Base-by-base conservation (phyloP, 768 basidiomycete genomes). In the Rossbeevera mucosa region DNA sequence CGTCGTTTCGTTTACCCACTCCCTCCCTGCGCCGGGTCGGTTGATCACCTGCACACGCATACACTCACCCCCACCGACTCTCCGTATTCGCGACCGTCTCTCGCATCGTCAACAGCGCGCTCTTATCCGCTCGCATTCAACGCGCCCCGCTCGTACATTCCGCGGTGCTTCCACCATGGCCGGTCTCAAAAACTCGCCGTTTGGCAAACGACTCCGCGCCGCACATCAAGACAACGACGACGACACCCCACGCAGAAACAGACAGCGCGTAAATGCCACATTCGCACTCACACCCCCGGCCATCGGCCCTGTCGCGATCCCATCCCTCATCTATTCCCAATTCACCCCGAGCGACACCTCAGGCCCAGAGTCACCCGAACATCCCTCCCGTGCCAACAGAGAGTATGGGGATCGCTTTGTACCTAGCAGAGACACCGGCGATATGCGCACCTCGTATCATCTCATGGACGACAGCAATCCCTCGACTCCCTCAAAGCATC, bases 121-220 rank as follows among this genome's bases (percentile, higher is more conserved):
- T 33, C 61, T 45, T 48, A 42, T 57, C 50, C 21, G 13, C 25
- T 2, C 28, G 0, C 46, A n/a, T 25, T 21, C 50, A 30, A 28
- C 29, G 33, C 45, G 28, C 38, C n/a, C 38, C 44, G 14, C 44
- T 22, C 44, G 8, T 18, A 43, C 25, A 3, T 44, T 8, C 26
- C 50, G 21, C 28, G 41, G 31, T 44, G 14, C 13, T 14, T 52
- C 36, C 42, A 41, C 49, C 44, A 88, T 88, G 86, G 83, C 86
- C 52, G 80, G 81, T 50, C 78, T 90, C 71, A 88, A 86, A 75
- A 89, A 90, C 71, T 89, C 88, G 62, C 86, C 85, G 1, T 91
- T 88, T 70, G 88, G 86, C 40, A 91, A 90, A 64, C 82, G 88
- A 12, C 76, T 91, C n/a, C 82, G 88, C 40, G 85, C 85, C 13